Percentiles rank a stretch among this genome's conserved stretches.
Evolutionary conservation across 371 early-diverging fungal genomes (phyloP).

Genomic region (Mucor irregularis): DNA sequence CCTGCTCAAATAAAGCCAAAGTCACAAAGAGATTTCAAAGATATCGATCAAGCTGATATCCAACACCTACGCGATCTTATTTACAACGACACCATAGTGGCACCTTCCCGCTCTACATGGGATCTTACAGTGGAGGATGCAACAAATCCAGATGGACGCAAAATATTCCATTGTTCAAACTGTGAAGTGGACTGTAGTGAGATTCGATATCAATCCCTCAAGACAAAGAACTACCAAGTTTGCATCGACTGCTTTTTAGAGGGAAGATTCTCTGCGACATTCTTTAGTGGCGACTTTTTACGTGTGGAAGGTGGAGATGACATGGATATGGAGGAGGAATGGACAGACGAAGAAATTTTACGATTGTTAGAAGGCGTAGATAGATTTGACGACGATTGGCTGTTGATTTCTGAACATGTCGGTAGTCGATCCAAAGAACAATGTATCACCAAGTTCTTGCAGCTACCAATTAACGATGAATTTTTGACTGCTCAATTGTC

Average conservation of each 20-base stretch:
- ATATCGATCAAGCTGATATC: slow-evolving; percentile 24
- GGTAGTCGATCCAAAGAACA: slow-evolving; percentile 92
- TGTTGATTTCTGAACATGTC: slow-evolving; percentile 92
- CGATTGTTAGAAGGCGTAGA: slow-evolving; percentile 95
- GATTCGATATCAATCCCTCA: slow-evolving; percentile 41
- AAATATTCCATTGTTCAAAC: slow-evolving; percentile 30
- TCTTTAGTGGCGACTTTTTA: slow-evolving; percentile 45
- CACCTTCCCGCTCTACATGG: slow-evolving; percentile 22
- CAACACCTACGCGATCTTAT: slow-evolving; percentile 33
- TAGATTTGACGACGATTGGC: slow-evolving; percentile 97
- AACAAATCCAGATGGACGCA: slow-evolving; percentile 32
- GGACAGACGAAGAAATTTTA: slow-evolving; percentile 94
- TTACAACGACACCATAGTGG: slow-evolving; percentile 16
- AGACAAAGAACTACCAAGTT: slow-evolving; percentile 30
- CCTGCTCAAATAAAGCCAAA: slow-evolving; percentile 25
- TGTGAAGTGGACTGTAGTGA: slow-evolving; percentile 40
- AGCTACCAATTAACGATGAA: slow-evolving; percentile 85
- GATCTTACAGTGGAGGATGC: slow-evolving; percentile 27
- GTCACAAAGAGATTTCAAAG: slow-evolving; percentile 36
- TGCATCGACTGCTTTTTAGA: slow-evolving; percentile 47
- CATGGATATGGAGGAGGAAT: slow-evolving; percentile 51
- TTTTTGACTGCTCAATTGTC: slow-evolving; percentile 31
- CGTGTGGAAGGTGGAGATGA: slow-evolving; percentile 29
- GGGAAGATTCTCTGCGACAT: slow-evolving; percentile 39
- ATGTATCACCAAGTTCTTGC: slow-evolving; percentile 94